phyloP scores from a whole-genome alignment of 306 rosid species.

The Rubus parviflorus region DNA sequence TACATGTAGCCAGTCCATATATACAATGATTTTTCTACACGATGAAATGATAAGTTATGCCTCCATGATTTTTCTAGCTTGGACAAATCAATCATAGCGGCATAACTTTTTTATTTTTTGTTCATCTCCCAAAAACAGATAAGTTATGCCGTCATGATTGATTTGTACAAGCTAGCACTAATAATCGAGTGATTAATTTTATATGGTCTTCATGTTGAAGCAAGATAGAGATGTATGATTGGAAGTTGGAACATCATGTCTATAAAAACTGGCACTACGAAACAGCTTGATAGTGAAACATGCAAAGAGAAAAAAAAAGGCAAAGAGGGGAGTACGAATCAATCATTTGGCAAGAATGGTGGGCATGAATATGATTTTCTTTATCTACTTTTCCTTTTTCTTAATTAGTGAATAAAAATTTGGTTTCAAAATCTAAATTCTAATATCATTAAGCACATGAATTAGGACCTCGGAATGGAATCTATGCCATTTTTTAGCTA shows the following conservation, averaged over 20 bases:
- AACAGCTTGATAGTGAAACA: not conserved
- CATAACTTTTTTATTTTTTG: too few relatives aligned
- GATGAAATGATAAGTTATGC: not conserved
- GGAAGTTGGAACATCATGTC: conserved; percentile 14
- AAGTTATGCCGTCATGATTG: not conserved
- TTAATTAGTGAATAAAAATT: not conserved
- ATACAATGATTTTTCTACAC: too few relatives aligned
- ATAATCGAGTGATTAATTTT: not conserved
- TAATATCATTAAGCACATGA: not conserved
- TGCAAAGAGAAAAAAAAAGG: not conserved
- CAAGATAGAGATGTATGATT: conserved; percentile 1
- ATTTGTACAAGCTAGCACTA: not conserved
- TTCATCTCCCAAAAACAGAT: too few relatives aligned
- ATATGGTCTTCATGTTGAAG: not conserved
- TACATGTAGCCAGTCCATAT: too few relatives aligned
- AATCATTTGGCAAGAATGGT: not conserved
- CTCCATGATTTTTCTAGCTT: not conserved
- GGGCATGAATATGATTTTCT: not conserved
- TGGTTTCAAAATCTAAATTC: not conserved
- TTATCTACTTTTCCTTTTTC: not conserved
- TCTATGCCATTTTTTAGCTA: conserved; percentile 13
- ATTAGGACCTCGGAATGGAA: conserved; percentile 33
- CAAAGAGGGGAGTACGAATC: not conserved
- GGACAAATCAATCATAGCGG: too few relatives aligned
- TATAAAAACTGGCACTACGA: not conserved